Base-by-base conservation (phyloP, 805 yeast species). In the Hanseniaspora lachancei region DNA sequence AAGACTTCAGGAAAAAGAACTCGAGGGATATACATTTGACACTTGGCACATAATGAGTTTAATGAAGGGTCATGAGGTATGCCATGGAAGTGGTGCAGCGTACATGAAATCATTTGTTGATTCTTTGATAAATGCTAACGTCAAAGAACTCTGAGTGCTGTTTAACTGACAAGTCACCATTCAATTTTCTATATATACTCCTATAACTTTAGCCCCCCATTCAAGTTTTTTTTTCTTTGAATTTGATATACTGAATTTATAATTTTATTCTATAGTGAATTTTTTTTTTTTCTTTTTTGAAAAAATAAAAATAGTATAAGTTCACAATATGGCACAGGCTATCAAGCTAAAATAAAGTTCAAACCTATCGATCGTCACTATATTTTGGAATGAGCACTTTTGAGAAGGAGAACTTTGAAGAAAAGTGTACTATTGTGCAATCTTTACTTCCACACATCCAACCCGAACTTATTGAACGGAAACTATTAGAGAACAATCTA, bases 21-120 rank as follows among this genome's bases (percentile, higher is more conserved):
- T 35, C 16, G 43, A 55, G 23, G 51, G 55, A 12, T 43, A 24
- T 8, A 55, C 58, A 21, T 62, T 84, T 42, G 84, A 84, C 63
- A 70, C 84, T 44, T 68, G 72, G n/a, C 70, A 66, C 39, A 77
- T 86, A 2, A 80, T 87, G 82, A 65, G 69, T 20, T 67, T 66
- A 29, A 71, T 88, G 54, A 77, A 74, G 63, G 95, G 93, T 1
- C 66, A 75, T 36, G 95, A 86, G 64, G 74, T 71, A 40, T 87
- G 95, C 63, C 91, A 86, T 64, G 93, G 89, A 1, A 76, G 72
- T 62, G 96, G 95, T 0, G 64, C 68, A 7, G 68, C 70, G 1
- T 68, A 67, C 54, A 58, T 59, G 24, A 65, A 63, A 40, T 48
- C 48, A 10, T 55, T 32, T 55, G 60, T 67, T 23, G 66, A 66